Evolutionary conservation across 176 grass and related monocot genomes (phyloP), one percentile per base, ranked within the genome.

Genomic region (Phoenix roebelenii): DNA sequence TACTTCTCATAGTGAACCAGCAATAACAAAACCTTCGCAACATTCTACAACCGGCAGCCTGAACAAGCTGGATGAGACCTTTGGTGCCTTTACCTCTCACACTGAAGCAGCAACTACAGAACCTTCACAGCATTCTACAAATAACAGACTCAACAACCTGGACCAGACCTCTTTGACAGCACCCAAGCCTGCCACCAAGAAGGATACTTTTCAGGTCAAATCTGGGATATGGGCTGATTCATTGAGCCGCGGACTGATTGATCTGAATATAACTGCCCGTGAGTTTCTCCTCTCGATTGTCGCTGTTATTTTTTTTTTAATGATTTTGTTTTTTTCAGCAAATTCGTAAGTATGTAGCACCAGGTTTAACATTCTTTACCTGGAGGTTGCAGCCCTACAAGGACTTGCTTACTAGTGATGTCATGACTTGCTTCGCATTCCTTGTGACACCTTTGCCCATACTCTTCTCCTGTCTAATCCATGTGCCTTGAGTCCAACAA

Each of bases 141-240:
- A 18, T 54, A 73, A 28, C 20, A 75, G 60, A 79, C 23, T 57
- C 17, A n/a, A 29, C 59, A 30, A 49, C 49, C 57, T 12, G 16
- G 52, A 25, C 10, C 70, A 71, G 58, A 71, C 76, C 62, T 63
- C 70, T 70, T 62, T 81, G 63, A 70, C 67, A 74, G 61, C 67
- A 72, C 65, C 64, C 16, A 76, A 64, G 39, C 10, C 74, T 63
- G 44, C 51, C 32, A 14, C 23, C 16, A 81, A 64, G 64, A 98
- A 91, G 72, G 81, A 82, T 29, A 80, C 79, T 49, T 81, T 93
- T 63, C 88, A 98, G 73, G 85, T 98, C 51, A 98, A 98, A 63
- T 92, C 87, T 83, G 88, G 94, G 30, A 88, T 98, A 76, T 98
- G 94, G 94, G 81, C 88, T 25, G 94, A 98, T 70, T 93, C 88